These are phyloP conservation scores for Acanthamoeba sp. DNA, from an alignment of 208 protist genomes.

Conservation along the genomic window DNA sequence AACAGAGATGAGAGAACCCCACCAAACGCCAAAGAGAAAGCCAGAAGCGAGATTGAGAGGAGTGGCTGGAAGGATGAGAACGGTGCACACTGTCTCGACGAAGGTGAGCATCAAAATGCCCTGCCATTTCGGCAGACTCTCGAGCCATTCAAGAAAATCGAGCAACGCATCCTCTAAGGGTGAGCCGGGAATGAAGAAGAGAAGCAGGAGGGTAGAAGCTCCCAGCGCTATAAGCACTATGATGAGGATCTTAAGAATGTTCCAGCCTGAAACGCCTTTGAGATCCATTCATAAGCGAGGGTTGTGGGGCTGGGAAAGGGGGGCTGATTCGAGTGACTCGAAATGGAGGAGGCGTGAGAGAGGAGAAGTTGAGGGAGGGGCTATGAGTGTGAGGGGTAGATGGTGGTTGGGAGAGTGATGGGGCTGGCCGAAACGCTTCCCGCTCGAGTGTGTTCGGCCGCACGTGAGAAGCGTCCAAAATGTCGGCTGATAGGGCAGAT, in stretches of 20 bases:
- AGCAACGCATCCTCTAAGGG: slow-evolving; percentile 9
- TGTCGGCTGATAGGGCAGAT: neutral
- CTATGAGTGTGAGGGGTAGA: neutral
- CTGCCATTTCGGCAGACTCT: neutral
- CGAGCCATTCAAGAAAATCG: slow-evolving; percentile 29
- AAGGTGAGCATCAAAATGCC: slow-evolving; percentile 30
- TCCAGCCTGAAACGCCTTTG: slow-evolving; percentile 37
- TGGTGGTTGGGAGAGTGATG: neutral
- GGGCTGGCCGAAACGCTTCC: neutral
- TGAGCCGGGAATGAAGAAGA: slow-evolving; percentile 61
- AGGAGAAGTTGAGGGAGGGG: neutral
- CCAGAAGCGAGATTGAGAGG: slow-evolving; percentile 57
- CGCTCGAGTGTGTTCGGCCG: neutral
- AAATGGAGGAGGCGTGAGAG: neutral
- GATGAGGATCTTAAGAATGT: slow-evolving; percentile 35
- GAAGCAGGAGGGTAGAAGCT: neutral
- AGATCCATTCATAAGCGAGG: neutral
- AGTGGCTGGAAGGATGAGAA: slow-evolving; percentile 50
- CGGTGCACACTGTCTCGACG: slow-evolving; percentile 17
- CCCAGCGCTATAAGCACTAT: neutral
- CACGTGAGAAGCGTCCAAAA: neutral
- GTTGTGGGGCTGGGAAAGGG: neutral
- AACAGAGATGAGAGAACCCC: slow-evolving; percentile 42
- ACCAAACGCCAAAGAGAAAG: slow-evolving; percentile 51
- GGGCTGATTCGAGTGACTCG: neutral